Base-by-base conservation (phyloP, 192 early-diverging fungal species). In the Chytriomyces hyalinus region DNA sequence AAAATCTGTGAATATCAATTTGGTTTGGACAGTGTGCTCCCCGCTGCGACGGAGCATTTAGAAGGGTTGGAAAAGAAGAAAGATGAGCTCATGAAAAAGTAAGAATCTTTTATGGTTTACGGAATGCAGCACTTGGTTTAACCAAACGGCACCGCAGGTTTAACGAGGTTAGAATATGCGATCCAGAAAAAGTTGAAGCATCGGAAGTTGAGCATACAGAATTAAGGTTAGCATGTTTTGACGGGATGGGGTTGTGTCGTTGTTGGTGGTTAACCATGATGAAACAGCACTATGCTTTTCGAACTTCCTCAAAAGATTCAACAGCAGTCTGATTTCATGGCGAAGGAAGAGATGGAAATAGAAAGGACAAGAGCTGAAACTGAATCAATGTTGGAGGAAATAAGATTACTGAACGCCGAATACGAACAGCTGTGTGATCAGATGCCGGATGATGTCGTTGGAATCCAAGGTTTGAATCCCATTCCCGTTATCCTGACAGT, bases 391-490 rank as follows among this genome's bases (percentile, higher is more conserved):
- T 57, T 57, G 13, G 53, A 57, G 53, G 53, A 57, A n/a, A 20
- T 57, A 20, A 20, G 53, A 13, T n/a, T 13, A 57, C 45, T 73
- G 43, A 73, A 61, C 5, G 46, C 10, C 2, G 71, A 73, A 62
- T 73, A 73, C 45, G 71, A 73, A 20, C 15, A 45, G 20, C 26
- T 73, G 22, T 73, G 71, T 26, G 71, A 73, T 48, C 26, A 62
- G 71, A 73, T 73, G 71, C 71, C 71, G 36, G 71, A 73, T 62
- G 71, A 73, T 73, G 71, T 73, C 9, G 71, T 73, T 46, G 71
- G 71, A n/a, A 73, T 73, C 44, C 71, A 73, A 73, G 71, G 71
- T 73, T 36, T 36, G 36, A 36, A 17, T 15, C 24, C 24, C 63
- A 4, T 13, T 65, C 15, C 26, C n/a, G 1, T 73, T 73, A 43